Base-by-base conservation (phyloP, 306 rosid genomes). In the Ochetophila trinervis region DNA sequence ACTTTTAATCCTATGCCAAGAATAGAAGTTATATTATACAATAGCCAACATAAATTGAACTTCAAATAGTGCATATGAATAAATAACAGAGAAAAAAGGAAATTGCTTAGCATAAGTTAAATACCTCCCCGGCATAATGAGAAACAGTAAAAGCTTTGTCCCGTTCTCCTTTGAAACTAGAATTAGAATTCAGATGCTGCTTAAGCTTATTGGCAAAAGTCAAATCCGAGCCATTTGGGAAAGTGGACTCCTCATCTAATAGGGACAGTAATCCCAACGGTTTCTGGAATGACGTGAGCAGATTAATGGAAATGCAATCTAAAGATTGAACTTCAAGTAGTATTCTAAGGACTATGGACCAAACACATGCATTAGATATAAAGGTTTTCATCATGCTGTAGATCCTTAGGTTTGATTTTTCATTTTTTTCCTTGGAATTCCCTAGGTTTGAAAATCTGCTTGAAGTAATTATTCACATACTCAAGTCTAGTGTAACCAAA, bases 51-150 rank as follows among this genome's bases (percentile, higher is more conserved):
- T 19, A 44, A 55, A 40, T 14, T 2, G 3, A 35, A 34, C 19
- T 40, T 3, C 7, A n/a, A 52, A 16, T 51, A 55, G 67, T 66
- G 49, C 53, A 65, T 62, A 34, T 59, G 24, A 53, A 58, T 14
- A 57, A 47, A 68, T 59, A 71, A 77, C 5, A 50, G 34, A 11
- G 6, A 48, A 61, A 32, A 72, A 37, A 24, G 16, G 57, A 48
- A 73, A 32, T 20, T 34, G 55, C 64, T 60, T 18, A 69, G 54
- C 35, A 65, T 49, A 67, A 78, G 56, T 67, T 62, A 55, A 76
- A 62, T 94, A 94, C 99, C 99, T 94, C 99, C 81, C 99, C 99
- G 2, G 99, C 99, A 82, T 94, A 94, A 76, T 94, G 99, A 78
- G 75, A 52, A 66, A 90, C 95, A 19, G 96, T 66, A 71, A 94